Percentiles rank a stretch among this genome's conserved stretches.
These are phyloP conservation scores for Protomyces lactucae-debilis DNA, from an alignment of 1,139 yeast species.

Conservation along the genomic window DNA sequence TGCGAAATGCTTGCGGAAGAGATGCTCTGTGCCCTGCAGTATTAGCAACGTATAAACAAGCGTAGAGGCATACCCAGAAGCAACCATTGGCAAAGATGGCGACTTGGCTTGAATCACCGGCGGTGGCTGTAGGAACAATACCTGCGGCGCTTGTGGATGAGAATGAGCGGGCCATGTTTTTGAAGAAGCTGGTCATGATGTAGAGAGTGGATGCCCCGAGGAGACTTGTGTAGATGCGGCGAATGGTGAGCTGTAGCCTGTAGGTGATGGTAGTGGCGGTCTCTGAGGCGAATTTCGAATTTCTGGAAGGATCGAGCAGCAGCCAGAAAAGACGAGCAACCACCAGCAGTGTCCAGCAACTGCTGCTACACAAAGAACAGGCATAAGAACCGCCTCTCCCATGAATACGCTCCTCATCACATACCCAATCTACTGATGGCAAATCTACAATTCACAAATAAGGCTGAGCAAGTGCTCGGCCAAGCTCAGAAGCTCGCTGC, in stretches of 20 bases:
- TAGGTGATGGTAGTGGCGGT: no score
- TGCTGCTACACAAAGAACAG: no score
- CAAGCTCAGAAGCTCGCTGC: slow-evolving; percentile 76
- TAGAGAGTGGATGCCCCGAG: background rate
- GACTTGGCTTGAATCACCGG: slow-evolving; percentile 12
- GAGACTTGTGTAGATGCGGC: background rate
- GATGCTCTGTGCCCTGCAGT: slow-evolving; percentile 58
- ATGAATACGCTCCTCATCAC: background rate
- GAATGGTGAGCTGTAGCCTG: background rate
- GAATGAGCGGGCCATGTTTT: slow-evolving; percentile 18
- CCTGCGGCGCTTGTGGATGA: slow-evolving; percentile 22
- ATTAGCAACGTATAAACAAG: background rate
- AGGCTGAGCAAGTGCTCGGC: slow-evolving; percentile 76
- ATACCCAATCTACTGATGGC: background rate
- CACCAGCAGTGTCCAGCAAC: no score
- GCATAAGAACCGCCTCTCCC: no score
- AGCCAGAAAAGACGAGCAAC: no score
- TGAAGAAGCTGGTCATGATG: slow-evolving; percentile 26
- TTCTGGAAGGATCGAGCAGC: no score
- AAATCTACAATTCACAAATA: slow-evolving; percentile 64
- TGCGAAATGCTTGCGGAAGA: slow-evolving; percentile 62
- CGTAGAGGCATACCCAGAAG: slow-evolving; percentile 58
- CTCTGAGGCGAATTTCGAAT: no score
- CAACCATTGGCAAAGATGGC: slow-evolving; percentile 74
- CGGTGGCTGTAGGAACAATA: slow-evolving; percentile 13